Conservation (phyloP, 2,329 filamentous ascomycete species). For the Venturia effusa region DNA sequence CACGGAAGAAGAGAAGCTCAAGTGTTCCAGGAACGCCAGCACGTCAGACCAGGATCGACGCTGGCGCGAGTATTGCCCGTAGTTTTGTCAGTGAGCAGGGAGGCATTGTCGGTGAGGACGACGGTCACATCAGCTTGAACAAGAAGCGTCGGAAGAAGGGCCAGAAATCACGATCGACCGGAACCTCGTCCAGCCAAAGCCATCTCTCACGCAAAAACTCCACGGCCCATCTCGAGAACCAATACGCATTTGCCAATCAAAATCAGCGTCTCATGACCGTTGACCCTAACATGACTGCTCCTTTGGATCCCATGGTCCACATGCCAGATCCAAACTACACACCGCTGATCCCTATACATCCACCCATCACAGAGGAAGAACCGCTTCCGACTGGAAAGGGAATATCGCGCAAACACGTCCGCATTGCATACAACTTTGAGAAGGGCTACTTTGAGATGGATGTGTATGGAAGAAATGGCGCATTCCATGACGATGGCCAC, state of each 20-base stretch:
- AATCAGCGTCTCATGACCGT: neutral
- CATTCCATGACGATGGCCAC: slow-evolving; percentile 53
- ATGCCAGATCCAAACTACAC: slow-evolving; percentile 10
- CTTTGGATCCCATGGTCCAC: slow-evolving; percentile 8
- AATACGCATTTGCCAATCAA: neutral
- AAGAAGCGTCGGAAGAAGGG: slow-evolving; percentile 8
- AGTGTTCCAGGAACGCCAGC: slow-evolving; percentile 14
- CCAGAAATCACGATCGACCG: slow-evolving; percentile 3
- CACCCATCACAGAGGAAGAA: slow-evolving; percentile 36
- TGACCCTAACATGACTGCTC: slow-evolving; percentile 10
- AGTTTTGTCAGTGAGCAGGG: slow-evolving; percentile 20
- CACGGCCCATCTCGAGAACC: neutral
- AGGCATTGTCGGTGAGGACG: slow-evolving; percentile 18
- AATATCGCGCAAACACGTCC: slow-evolving; percentile 64
- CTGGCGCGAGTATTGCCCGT: slow-evolving; percentile 11
- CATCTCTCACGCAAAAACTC: slow-evolving; percentile 11
- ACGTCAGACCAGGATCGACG: slow-evolving; percentile 9
- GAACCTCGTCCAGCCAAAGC: slow-evolving; percentile 7
- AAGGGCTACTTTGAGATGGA: slow-evolving; percentile 54
- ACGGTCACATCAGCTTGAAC: slow-evolving; percentile 13
- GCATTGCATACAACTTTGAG: slow-evolving; percentile 58
- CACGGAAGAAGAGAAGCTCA: slow-evolving; percentile 27
- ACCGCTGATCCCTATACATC: slow-evolving; percentile 62
- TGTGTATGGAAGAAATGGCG: slow-evolving; percentile 54
- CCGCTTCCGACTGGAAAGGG: slow-evolving; percentile 46